Base-by-base conservation (phyloP, 2,329 filamentous ascomycete genomes). In the Pseudomassariella vexata region DNA sequence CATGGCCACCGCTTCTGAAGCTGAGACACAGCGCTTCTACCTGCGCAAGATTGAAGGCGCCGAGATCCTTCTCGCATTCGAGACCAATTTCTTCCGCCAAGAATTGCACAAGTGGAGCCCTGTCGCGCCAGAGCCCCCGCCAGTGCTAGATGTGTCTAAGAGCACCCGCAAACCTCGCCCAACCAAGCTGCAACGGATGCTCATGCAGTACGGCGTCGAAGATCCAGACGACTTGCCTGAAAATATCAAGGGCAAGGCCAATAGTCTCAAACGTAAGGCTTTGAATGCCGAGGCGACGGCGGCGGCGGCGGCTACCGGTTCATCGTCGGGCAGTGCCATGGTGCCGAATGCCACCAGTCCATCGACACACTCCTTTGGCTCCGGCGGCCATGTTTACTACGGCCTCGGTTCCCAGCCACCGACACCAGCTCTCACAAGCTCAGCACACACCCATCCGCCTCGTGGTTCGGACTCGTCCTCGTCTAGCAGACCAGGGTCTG, bases 41-140 rank as follows among this genome's bases (percentile, higher is more conserved):
- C 68, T 98, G 24, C 85, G 92, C 36, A 98, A 98, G 63, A 88
- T 98, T 33, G 92, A 98, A 61, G 92, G 92, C 3, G 89, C 92
- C 1, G 92, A 98, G 55, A 89, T 98, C 31, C 71, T 98, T 3
- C 69, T 98, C 3, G 76, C 89, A 0, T 83, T 82, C 36, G 92
- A 98, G 62, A 95, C 90, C n/a, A 98, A 98, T 53, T 95, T 94
- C 58, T 90, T 98, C 65, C 81, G 90, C 16, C 88, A 95, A 54
- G 88, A 95, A 53, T 70, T 98, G 35, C 92, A 98, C 60, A 94
- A 87, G 53, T 95, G 86, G 84, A 87, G 82, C 23, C 89, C 89
- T 3, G 86, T 96, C 17, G 89, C 92, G 2, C 84, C 87, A 0
- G 74, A 86, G 10, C 70, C 92, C 9, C 92, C 92, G 4, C 89